A percentile compares a stretch with the other conserved stretches of the same genome.
Conservation (phyloP, 2,329 filamentous ascomycete genomes). For the Calonectria hawksworthii region DNA sequence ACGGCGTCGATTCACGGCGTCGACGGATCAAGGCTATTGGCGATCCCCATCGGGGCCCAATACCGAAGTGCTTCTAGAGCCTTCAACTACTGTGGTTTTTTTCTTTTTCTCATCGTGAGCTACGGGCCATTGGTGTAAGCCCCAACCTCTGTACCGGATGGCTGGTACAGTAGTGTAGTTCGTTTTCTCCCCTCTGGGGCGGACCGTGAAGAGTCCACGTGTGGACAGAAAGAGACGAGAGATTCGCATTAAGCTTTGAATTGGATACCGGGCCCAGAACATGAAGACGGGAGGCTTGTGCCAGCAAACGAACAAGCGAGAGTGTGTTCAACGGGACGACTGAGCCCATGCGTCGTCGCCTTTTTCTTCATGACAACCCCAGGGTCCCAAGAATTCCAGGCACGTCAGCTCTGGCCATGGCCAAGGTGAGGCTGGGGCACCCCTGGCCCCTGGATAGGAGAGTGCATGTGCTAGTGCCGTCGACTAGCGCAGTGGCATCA, state of each 20-base stretch:
- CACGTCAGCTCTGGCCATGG: constrained; percentile 14
- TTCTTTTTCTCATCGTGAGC: constrained; percentile 2
- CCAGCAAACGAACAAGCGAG: not conserved
- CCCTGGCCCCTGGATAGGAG: constrained; percentile 24
- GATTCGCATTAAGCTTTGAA: constrained; percentile 10
- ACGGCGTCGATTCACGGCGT: not conserved
- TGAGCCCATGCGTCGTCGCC: not conserved
- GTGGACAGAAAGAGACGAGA: constrained; percentile 4
- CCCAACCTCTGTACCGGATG: not conserved
- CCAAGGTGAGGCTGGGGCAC: constrained; percentile 25
- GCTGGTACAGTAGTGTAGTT: constrained; percentile 5
- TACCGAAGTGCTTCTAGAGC: not conserved
- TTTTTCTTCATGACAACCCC: not conserved
- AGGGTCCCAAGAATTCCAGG: constrained; percentile 9
- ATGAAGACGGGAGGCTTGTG: not conserved
- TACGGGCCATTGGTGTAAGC: not conserved
- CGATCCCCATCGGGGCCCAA: not conserved
- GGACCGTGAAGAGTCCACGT: constrained; percentile 7
- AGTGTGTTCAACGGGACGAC: not conserved
- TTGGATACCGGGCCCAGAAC: not conserved
- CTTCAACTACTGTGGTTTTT: not conserved
- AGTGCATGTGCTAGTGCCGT: constrained; percentile 25
- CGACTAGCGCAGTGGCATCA: constrained; percentile 33
- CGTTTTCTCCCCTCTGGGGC: not conserved
- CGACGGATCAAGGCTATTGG: not conserved